Conservation (phyloP, 1,139 yeast species). For the Scheffersomyces cryptocercus region DNA sequence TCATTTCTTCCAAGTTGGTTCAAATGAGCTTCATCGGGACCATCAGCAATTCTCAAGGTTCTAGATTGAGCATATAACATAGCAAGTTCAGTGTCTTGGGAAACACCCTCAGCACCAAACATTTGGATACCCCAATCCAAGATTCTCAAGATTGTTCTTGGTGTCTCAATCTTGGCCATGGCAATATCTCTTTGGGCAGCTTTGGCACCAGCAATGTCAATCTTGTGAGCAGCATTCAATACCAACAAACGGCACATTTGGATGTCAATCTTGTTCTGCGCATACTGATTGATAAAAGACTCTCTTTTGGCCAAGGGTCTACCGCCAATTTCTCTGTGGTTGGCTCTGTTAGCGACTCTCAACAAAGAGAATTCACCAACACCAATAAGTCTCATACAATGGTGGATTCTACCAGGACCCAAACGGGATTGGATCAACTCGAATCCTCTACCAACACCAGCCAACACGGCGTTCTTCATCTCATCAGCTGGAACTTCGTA, state of each 20-base stretch:
- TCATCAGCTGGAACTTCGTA: constrained; percentile 49
- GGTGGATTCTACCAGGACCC: constrained; percentile 76
- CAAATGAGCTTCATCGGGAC: constrained; percentile 75
- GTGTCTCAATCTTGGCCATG: constrained; percentile 69
- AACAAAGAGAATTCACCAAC: constrained; percentile 63
- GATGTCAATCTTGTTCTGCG: constrained; percentile 60
- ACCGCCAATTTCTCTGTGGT: constrained; percentile 58
- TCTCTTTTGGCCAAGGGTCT: constrained; percentile 56
- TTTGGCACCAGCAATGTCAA: constrained; percentile 59
- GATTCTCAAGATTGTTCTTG: constrained; percentile 54
- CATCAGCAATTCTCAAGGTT: constrained; percentile 70
- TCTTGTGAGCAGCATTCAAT: constrained; percentile 65
- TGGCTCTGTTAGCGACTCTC: constrained; percentile 56
- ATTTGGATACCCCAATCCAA: constrained; percentile 71
- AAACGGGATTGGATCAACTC: constrained; percentile 69
- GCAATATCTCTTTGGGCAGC: constrained; percentile 61
- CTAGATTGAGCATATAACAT: constrained; percentile 56
- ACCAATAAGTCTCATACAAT: constrained; percentile 72
- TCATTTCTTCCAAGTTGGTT: constrained; percentile 57
- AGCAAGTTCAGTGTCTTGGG: constrained; percentile 65
- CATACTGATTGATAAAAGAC: constrained; percentile 50
- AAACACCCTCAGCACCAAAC: constrained; percentile 70
- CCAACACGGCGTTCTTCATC: constrained; percentile 41
- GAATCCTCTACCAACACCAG: constrained; percentile 61
- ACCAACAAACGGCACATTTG: constrained; percentile 61